phyloP scores from a whole-genome alignment of 2,329 filamentous ascomycete species.

The Ophiosphaerella herpotricha region DNA sequence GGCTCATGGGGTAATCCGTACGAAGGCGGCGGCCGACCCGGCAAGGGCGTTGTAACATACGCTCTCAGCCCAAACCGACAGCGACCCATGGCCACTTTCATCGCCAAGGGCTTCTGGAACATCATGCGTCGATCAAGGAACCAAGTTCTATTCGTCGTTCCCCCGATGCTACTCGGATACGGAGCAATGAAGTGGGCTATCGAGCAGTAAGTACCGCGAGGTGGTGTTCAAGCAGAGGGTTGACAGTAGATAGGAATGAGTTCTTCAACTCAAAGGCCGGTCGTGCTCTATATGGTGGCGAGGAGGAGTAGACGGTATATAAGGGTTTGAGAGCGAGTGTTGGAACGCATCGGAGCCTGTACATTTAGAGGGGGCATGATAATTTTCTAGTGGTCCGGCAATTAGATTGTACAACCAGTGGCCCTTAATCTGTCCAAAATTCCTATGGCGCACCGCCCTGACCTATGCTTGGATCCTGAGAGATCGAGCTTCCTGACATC shows the following conservation, averaged over 20 bases:
- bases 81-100: slow-evolving; percentile 78
- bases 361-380: slow-evolving; percentile 13
- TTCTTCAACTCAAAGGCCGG: slow-evolving; percentile 81
- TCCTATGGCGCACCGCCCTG: neutral
- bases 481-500: no score
- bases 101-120: slow-evolving; percentile 91
- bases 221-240: slow-evolving; percentile 1
- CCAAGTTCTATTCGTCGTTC: slow-evolving; percentile 88
- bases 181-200: slow-evolving; percentile 87
- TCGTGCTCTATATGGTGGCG: slow-evolving; percentile 58
- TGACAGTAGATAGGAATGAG: slow-evolving; percentile 64
- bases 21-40: slow-evolving; percentile 49
- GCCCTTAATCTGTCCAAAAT: neutral
- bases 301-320: slow-evolving; percentile 36
- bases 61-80: slow-evolving; percentile 85
- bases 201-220: slow-evolving; percentile 70
- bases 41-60: slow-evolving; percentile 71
- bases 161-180: slow-evolving; percentile 79
- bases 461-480: no score
- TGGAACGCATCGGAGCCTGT: slow-evolving; percentile 11
- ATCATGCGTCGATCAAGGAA: slow-evolving; percentile 81
- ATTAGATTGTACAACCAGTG: slow-evolving; percentile 5
- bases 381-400: neutral
- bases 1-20: slow-evolving; percentile 46
- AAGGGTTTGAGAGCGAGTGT: slow-evolving; percentile 1